Conservation (phyloP, 2,329 filamentous ascomycete genomes). For the Thyridium curvatum region DNA sequence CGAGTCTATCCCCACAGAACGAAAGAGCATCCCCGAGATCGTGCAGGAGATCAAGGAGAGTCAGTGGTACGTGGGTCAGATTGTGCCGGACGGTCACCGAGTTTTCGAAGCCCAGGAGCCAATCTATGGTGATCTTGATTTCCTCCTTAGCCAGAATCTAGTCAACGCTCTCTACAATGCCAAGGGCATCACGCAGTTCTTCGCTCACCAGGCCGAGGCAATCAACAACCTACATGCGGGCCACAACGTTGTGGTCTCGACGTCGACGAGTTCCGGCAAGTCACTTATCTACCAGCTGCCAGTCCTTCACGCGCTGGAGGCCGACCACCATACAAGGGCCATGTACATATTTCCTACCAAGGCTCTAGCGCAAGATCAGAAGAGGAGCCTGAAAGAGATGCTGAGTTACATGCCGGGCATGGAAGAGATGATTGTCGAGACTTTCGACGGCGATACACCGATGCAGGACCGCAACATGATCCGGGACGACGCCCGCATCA, state of each 20-base stretch:
- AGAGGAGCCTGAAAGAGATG: conserved; percentile 79
- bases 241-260: conserved; percentile 84
- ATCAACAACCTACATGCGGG: conserved; percentile 83
- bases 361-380: conserved; percentile 90
- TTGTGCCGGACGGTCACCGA: conserved; percentile 87
- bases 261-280: conserved; percentile 94
- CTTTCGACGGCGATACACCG: conserved; percentile 91
- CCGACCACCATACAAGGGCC: conserved; percentile 68
- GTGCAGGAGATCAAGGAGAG: conserved; percentile 74
- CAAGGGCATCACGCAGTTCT: conserved; percentile 77
- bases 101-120: conserved; percentile 83
- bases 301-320: conserved; percentile 79
- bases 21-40: conserved; percentile 78
- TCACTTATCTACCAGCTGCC: conserved; percentile 97
- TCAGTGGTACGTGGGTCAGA: conserved; percentile 86
- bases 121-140: conserved; percentile 76
- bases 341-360: conserved; percentile 99
- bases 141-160: conserved; percentile 79
- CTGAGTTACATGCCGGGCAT: conserved; percentile 73
- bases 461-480: conserved; percentile 74
- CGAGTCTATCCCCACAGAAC: conserved; percentile 68
- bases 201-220: conserved; percentile 87
- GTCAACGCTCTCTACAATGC: conserved; percentile 97
- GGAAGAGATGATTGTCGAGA: conserved; percentile 74
- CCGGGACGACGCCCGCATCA: conserved; percentile 81